These are phyloP conservation scores for Microdochium trichocladiopsis DNA, from an alignment of 2,329 filamentous ascomycete species.

Conservation along the genomic window DNA sequence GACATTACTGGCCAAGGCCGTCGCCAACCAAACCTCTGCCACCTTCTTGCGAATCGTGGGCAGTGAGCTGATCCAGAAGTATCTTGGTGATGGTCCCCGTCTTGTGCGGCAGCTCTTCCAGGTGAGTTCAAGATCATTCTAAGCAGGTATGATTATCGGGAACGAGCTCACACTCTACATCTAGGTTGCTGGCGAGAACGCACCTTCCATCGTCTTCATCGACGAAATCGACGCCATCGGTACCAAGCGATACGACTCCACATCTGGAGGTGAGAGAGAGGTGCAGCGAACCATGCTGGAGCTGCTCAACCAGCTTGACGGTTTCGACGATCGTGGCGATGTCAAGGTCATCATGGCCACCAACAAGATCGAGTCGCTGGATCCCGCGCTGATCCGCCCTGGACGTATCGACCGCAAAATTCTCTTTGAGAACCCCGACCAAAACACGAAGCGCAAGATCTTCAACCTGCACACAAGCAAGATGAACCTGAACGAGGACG, in stretches of 20 bases:
- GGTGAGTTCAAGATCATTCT: constrained; percentile 31
- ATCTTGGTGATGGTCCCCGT: constrained; percentile 90
- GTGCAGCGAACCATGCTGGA: constrained; percentile 98
- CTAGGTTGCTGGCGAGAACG: constrained; percentile 87
- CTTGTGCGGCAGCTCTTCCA: constrained; percentile 95
- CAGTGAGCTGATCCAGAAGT: constrained; percentile 97
- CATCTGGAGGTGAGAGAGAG: constrained; percentile 92
- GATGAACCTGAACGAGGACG: constrained; percentile 93
- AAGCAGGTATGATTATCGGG: background rate
- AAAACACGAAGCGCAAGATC: constrained; percentile 96
- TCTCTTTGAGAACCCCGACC: constrained; percentile 59
- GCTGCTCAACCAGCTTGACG: constrained; percentile 94
- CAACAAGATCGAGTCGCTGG: constrained; percentile 98
- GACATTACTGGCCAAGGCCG: constrained; percentile 90
- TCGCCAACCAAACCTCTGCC: constrained; percentile 97
- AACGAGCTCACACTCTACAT: constrained; percentile 4
- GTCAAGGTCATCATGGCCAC: constrained; percentile 99
- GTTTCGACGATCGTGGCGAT: constrained; percentile 96
- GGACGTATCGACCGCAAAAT: constrained; percentile 99
- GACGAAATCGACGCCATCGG: constrained; percentile 99
- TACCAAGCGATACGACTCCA: constrained; percentile 97
- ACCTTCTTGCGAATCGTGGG: constrained; percentile 97
- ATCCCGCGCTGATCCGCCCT: constrained; percentile 91
- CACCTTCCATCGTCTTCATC: constrained; percentile 96
- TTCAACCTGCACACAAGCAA: constrained; percentile 97